A percentile compares a stretch with the other conserved stretches of the same genome.
phyloP scores from a whole-genome alignment of 2,329 filamentous ascomycete species.

The Cladosporium oxysporum region DNA sequence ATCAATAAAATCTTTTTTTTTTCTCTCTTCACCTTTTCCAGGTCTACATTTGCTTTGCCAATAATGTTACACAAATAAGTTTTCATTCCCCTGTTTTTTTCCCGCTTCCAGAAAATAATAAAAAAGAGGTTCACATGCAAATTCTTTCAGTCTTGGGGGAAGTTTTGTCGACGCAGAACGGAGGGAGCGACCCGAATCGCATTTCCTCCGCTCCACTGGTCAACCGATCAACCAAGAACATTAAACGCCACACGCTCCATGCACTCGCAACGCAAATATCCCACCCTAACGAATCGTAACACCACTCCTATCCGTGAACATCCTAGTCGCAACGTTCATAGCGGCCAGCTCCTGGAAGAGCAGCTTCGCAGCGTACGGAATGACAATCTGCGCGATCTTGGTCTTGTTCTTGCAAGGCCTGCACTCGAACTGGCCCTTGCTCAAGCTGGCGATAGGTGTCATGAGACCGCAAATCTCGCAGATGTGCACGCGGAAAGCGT shows the following conservation, averaged over 20 bases:
- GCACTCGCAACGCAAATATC: background rate
- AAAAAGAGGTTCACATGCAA: background rate
- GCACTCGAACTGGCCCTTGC: conserved; percentile 95
- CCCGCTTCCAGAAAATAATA: background rate
- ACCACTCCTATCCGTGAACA: conserved; percentile 70
- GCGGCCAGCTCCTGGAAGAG: conserved; percentile 97
- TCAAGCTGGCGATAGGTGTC: conserved; percentile 97
- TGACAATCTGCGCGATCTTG: conserved; percentile 95
- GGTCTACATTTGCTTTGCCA: background rate
- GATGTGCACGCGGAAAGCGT: conserved; percentile 96
- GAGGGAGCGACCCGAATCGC: background rate
- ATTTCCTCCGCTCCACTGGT: background rate
- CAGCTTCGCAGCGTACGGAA: conserved; percentile 95
- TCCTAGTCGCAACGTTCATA: conserved; percentile 97
- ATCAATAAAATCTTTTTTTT: background rate
- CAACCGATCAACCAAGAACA: background rate
- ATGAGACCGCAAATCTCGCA: conserved; percentile 98
- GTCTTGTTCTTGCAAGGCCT: conserved; percentile 99
- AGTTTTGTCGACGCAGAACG: background rate
- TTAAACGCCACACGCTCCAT: conserved; percentile 11
- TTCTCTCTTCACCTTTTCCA: background rate
- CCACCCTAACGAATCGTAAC: conserved; percentile 32
- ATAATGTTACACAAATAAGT: background rate
- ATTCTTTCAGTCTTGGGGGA: background rate
- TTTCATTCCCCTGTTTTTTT: background rate